phyloP scores from a whole-genome alignment of 495 filamentous ascomycete species.

The Hyaloscypha hepaticicola region DNA sequence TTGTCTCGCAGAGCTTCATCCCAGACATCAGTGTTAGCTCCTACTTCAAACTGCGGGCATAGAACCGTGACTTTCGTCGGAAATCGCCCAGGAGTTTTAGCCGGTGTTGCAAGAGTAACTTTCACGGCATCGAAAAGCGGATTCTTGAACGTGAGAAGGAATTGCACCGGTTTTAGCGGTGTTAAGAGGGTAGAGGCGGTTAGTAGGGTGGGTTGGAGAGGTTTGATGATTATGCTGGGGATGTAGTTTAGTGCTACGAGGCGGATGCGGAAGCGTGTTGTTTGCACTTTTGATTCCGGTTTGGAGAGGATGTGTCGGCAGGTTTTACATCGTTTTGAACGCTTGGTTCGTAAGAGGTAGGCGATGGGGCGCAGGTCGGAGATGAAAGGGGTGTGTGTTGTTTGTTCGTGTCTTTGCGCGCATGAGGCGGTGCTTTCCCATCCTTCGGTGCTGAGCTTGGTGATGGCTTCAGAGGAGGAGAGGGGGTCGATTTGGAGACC shows the following conservation, averaged over 20 bases:
- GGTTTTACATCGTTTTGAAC: slow-evolving; percentile 84
- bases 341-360: slow-evolving; percentile 82
- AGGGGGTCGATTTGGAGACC: slow-evolving; percentile 59
- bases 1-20: slow-evolving; percentile 75
- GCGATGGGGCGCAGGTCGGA: slow-evolving; percentile 73
- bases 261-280: slow-evolving; percentile 83
- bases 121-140: slow-evolving; percentile 88
- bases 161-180: slow-evolving; percentile 72
- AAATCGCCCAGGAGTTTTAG: slow-evolving; percentile 74
- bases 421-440: slow-evolving; percentile 48
- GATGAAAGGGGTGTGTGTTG: slow-evolving; percentile 36
- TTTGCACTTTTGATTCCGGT: slow-evolving; percentile 85
- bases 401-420: slow-evolving; percentile 47
- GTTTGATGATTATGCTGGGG: slow-evolving; percentile 70
- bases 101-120: slow-evolving; percentile 83
- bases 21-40: slow-evolving; percentile 93
- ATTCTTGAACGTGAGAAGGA: slow-evolving; percentile 85
- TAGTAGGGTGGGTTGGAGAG: slow-evolving; percentile 56
- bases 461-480: slow-evolving; percentile 49
- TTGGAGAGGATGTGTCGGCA: slow-evolving; percentile 95
- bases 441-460: slow-evolving; percentile 42
- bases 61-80: slow-evolving; percentile 83
- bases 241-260: slow-evolving; percentile 89
- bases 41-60: slow-evolving; percentile 92
- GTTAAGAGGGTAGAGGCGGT: slow-evolving; percentile 43